Evolutionary conservation across 768 basidiomycete species (phyloP), one percentile per base, ranked within the genome.

Genomic region (Rhizopogon rudus): DNA sequence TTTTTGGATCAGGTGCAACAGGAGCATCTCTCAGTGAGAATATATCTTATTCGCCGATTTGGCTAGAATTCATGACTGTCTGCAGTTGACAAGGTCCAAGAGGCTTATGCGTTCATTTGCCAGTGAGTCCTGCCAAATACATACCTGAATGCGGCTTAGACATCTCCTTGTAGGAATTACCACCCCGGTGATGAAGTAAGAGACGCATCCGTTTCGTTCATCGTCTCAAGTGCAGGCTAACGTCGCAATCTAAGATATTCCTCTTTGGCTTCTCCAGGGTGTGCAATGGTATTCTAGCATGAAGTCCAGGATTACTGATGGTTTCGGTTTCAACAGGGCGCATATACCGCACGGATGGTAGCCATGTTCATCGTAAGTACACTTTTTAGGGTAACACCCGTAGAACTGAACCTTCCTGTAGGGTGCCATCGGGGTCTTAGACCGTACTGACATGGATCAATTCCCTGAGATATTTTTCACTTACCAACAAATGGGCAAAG

Each of bases 201-300:
- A 35, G 5, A 8, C 44, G 4, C 3, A 37, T 25, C 37, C 39
- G 5, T 41, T 35, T 40, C 31, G 33, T 51, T 17, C 28, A 46
- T 31, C n/a, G 6, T 48, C 55, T 20, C 40, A 33, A 40, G 33
- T 12, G 62, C 53, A 42, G 4, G 40, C 55, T 61, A 28, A 64
- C 56, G n/a, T 55, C 29, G 37, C 10, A 12, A 13, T 25, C 7
- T 6, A 54, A 89, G 87, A 83, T 90, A 13, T 89, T 85, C 66
- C 75, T 88, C 29, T 90, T 90, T 67, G 88, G 88, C 6, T 89
- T 89, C 67, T 88, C 87, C 14, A 75, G 87, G 65, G 86, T 86
- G 64, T 57, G 78, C 12, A 22, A 48, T 44, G 10, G 25, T 9
- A 20, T 25, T 13, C 37, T 35, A 16, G n/a, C 6, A 20, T 40